phyloP scores from a whole-genome alignment of 1,139 yeast species.

The Diutina scorzettiae region DNA sequence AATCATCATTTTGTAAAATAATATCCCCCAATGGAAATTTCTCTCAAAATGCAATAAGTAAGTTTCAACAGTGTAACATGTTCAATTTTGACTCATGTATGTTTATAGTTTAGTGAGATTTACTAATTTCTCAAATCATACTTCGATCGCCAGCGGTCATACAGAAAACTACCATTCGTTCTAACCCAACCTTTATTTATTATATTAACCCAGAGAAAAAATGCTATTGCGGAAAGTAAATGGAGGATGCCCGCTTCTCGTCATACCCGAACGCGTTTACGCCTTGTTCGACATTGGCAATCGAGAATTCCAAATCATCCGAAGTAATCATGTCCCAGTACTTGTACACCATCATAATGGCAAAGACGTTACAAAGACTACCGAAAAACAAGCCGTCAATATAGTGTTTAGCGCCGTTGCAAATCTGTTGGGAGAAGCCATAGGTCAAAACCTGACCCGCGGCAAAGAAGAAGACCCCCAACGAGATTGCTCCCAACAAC shows the following conservation, averaged over 20 bases:
- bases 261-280: constrained; percentile 2
- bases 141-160: no score
- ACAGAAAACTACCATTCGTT: no score
- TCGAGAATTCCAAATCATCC: constrained; percentile 89
- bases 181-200: no score
- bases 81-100: no score
- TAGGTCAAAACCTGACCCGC: constrained; percentile 70
- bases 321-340: constrained; percentile 96
- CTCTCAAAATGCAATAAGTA: no score
- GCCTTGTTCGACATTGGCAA: constrained; percentile 18
- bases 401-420: constrained; percentile 69
- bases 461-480: constrained; percentile 66
- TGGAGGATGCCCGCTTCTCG: constrained; percentile 5
- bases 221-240: constrained; percentile 1
- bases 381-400: constrained; percentile 86
- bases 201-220: no score
- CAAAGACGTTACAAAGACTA: constrained; percentile 63
- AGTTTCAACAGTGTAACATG: no score
- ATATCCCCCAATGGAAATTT: no score
- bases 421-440: constrained; percentile 52
- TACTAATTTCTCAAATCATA: no score
- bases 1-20: no score
- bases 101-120: no score
- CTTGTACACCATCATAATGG: constrained; percentile 90
- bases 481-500: constrained; percentile 72